Percentiles rank a stretch among this genome's conserved stretches.
These are phyloP conservation scores for Silene noctiflora DNA, from an alignment of 179 eudicot genomes.

Conservation along the genomic window DNA sequence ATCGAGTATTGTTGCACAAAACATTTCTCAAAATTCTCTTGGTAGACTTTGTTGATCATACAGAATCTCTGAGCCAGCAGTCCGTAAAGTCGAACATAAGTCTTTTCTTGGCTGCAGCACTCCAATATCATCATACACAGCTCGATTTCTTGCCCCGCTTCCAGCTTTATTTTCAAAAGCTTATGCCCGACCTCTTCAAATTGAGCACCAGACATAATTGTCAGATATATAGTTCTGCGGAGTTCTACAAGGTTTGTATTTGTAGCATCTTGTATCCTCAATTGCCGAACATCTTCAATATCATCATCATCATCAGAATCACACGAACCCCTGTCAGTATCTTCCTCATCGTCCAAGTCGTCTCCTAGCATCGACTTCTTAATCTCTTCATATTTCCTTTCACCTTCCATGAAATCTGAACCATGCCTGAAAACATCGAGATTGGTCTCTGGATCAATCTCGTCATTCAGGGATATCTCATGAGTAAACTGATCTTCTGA, in stretches of 20 bases:
- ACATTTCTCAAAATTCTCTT: conserved; percentile 77
- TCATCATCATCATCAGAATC: conserved; percentile 50
- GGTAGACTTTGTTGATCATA: conserved; percentile 74
- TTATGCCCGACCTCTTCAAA: conserved; percentile 99
- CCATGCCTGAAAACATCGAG: conserved; percentile 82
- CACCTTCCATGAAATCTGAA: conserved; percentile 72
- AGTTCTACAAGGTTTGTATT: conserved; percentile 92
- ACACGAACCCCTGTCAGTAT: conserved; percentile 47
- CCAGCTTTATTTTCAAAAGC: conserved; percentile 81
- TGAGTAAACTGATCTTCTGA: conserved; percentile 89
- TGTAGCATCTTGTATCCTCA: too few relatives aligned
- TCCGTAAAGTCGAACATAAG: conserved; percentile 88
- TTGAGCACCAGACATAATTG: conserved; percentile 97
- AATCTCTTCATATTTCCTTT: conserved; percentile 69
- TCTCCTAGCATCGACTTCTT: conserved; percentile 83
- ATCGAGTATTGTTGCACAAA: conserved; percentile 93
- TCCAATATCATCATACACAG: conserved; percentile 83
- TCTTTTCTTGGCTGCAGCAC: conserved; percentile 96
- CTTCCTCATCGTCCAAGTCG: conserved; percentile 72
- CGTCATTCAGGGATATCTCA: conserved; percentile 61
- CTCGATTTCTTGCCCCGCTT: conserved; percentile 88
- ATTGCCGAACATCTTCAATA: conserved; percentile 86
- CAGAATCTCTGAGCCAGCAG: conserved; percentile 87
- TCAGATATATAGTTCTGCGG: conserved; percentile 82
- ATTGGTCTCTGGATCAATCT: conserved; percentile 68